A percentile compares a stretch with the other conserved stretches of the same genome.
Evolutionary conservation across 305 asterid genomes (phyloP).

Genomic region (Fraxinus nigra): DNA sequence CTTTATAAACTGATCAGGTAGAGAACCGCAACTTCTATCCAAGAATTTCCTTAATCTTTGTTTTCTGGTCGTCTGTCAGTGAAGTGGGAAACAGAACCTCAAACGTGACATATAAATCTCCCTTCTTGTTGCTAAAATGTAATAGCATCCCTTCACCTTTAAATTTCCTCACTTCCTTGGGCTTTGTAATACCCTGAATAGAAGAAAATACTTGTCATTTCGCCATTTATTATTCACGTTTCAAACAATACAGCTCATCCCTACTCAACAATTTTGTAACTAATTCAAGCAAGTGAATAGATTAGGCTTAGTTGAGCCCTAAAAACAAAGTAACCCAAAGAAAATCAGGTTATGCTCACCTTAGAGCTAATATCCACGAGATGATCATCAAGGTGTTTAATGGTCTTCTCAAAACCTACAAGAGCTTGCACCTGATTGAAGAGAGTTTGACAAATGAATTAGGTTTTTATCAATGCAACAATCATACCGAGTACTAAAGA

Average conservation of each 20-base stretch:
- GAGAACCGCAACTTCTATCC: constrained; percentile 30
- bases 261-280: neutral
- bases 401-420: constrained; percentile 84
- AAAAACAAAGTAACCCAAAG: neutral
- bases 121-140: constrained; percentile 79
- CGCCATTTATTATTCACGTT: neutral
- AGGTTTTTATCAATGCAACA: neutral
- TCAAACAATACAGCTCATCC: neutral
- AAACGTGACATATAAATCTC: constrained; percentile 69
- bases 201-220: neutral
- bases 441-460: neutral
- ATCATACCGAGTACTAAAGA: neutral
- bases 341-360: constrained; percentile 36
- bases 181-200: constrained; percentile 73
- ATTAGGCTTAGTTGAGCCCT: neutral
- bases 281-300: neutral
- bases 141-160: constrained; percentile 93
- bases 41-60: constrained; percentile 64
- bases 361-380: constrained; percentile 76
- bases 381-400: constrained; percentile 85
- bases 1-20: neutral
- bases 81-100: constrained; percentile 85
- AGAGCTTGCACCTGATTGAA: constrained; percentile 82
- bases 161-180: constrained; percentile 79
- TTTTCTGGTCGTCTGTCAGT: constrained; percentile 72